phyloP scores from a whole-genome alignment of 768 basidiomycete genomes.

The Lentinula sp. region DNA sequence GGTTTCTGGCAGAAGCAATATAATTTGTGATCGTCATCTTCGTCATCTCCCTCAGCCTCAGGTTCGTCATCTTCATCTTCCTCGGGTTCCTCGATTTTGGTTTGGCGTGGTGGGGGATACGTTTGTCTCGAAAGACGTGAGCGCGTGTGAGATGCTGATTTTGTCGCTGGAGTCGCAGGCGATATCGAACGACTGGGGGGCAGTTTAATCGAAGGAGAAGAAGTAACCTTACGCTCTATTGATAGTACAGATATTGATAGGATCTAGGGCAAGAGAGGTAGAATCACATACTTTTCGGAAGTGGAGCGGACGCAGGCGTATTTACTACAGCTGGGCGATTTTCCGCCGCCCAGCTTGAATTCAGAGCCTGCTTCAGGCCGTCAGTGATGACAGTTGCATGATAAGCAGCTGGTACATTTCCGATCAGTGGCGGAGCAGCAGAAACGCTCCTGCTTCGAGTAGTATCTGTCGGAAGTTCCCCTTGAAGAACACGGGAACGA shows the following conservation, averaged over 20 bases:
- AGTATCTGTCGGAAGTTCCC: slow-evolving; percentile 24
- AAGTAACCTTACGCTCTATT: slow-evolving; percentile 34
- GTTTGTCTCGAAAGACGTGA: slow-evolving; percentile 44
- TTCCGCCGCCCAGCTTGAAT: not conserved
- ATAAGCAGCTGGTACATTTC: not conserved
- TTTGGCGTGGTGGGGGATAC: slow-evolving; percentile 19
- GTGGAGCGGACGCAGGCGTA: slow-evolving; percentile 20
- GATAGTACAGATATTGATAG: not conserved
- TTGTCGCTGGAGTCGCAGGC: slow-evolving; percentile 27
- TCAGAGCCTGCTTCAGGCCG: not conserved
- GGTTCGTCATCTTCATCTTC: slow-evolving; percentile 32
- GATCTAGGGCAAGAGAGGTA: not conserved
- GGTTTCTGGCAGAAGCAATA: slow-evolving; percentile 50
- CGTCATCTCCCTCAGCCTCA: slow-evolving; percentile 34
- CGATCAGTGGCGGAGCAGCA: not conserved
- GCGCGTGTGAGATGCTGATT: slow-evolving; percentile 39
- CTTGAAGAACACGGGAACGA: slow-evolving; percentile 40
- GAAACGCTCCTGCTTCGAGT: not conserved
- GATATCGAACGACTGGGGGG: slow-evolving; percentile 19
- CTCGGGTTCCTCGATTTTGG: slow-evolving; percentile 17
- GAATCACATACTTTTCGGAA: slow-evolving; percentile 33
- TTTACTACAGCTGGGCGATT: slow-evolving; percentile 21
- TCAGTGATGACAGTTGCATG: not conserved
- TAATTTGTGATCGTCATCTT: slow-evolving; percentile 40
- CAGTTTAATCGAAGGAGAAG: slow-evolving; percentile 34